Evolutionary conservation across 2,329 filamentous ascomycete species (phyloP).

Genomic region (Neofusicoccum ribis): DNA sequence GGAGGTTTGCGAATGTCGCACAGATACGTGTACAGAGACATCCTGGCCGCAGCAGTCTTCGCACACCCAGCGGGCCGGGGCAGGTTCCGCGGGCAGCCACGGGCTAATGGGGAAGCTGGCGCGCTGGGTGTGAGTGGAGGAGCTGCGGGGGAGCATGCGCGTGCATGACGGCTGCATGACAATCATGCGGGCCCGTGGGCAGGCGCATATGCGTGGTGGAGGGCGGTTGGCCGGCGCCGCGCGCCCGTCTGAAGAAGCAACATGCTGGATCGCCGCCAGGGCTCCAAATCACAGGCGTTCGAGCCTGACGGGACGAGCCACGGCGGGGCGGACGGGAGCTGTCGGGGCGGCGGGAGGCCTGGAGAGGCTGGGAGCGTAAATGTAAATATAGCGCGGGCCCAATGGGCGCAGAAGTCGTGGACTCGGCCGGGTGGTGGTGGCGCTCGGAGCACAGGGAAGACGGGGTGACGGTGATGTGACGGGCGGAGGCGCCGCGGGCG

Average conservation of each 20-base stretch:
- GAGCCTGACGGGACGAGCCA: constrained; percentile 6
- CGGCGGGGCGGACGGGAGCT: neutral
- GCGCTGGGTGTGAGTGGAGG: neutral
- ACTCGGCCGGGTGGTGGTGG: constrained; percentile 4
- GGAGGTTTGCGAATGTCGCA: constrained; percentile 11
- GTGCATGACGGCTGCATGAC: constrained; percentile 12
- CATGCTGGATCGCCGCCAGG: neutral
- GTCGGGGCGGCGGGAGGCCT: neutral
- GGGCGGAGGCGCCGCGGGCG: neutral
- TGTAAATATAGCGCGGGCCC: neutral
- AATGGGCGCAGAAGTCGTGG: constrained; percentile 3
- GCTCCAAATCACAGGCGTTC: constrained; percentile 4
- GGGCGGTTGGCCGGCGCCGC: constrained; percentile 6
- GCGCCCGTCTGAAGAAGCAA: neutral
- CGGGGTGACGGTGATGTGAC: neutral
- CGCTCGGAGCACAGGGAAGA: neutral
- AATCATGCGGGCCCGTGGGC: neutral
- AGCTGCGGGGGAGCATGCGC: constrained; percentile 10
- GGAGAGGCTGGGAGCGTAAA: neutral
- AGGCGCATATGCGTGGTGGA: constrained; percentile 17
- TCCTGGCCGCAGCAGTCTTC: neutral
- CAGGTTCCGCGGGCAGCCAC: neutral
- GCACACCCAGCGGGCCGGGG: neutral
- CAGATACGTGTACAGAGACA: constrained; percentile 20
- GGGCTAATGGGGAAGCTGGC: neutral